A percentile compares a stretch with the other conserved stretches of the same genome.
phyloP scores from a whole-genome alignment of 2,329 filamentous ascomycete genomes.

The Pseudogymnoascus sp. region DNA sequence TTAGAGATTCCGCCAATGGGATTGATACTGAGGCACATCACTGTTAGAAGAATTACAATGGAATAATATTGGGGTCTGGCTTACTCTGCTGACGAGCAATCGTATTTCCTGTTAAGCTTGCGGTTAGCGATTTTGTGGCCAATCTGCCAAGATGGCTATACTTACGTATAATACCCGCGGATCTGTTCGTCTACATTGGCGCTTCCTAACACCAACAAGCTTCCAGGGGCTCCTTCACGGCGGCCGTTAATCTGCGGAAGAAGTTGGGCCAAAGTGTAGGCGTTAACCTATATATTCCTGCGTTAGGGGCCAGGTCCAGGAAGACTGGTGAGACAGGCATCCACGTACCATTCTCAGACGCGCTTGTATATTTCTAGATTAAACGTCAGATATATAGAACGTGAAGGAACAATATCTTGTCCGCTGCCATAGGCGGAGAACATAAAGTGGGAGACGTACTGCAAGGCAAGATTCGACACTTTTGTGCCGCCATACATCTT shows the following conservation, averaged over 20 bases:
- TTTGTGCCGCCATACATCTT: constrained; percentile 48
- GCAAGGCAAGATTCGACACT: constrained; percentile 45
- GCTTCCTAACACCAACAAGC: constrained; percentile 57
- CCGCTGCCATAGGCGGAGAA: not conserved
- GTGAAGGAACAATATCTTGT: too few relatives aligned
- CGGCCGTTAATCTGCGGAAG: constrained; percentile 50
- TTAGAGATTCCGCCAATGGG: constrained; percentile 53
- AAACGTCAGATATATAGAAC: not conserved
- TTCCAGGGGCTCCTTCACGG: constrained; percentile 30
- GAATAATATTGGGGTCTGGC: not conserved
- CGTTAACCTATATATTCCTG: constrained; percentile 25
- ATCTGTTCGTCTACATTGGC: constrained; percentile 56
- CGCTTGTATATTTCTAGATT: constrained; percentile 45
- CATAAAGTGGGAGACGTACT: constrained; percentile 31
- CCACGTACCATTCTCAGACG: constrained; percentile 52
- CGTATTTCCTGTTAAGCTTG: constrained; percentile 56
- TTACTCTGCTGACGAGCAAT: constrained; percentile 36
- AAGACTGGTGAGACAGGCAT: not conserved
- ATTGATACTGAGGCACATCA: constrained; percentile 34
- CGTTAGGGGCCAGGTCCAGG: not conserved
- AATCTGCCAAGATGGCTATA: not conserved
- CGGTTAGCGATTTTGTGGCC: not conserved
- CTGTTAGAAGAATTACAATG: not conserved
- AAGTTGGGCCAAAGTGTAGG: constrained; percentile 56
- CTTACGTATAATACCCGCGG: constrained; percentile 36